Evolutionary conservation across 257 asterid genomes (phyloP), one percentile per base, ranked within the genome.

Genomic region (Mentha longifolia): DNA sequence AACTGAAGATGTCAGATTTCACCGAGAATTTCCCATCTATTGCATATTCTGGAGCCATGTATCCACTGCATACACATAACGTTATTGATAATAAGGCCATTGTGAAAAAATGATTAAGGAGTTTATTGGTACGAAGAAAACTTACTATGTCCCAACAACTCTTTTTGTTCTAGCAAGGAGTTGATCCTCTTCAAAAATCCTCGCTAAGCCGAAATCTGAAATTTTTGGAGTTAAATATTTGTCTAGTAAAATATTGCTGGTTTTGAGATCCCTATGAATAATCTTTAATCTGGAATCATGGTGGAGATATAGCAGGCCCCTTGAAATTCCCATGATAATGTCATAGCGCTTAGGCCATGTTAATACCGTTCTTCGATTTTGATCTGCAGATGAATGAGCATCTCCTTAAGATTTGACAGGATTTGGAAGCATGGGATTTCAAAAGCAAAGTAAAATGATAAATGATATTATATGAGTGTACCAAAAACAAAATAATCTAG

Each of bases 131-230:
- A 52, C 8, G 33, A 52, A 9, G 10, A 2, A 52, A 61, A 41
- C 88, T 79, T 79, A 84, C 86, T 74, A 84, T 69, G 86, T 81
- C 37, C 89, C 86, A 2, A 77, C 72, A 33, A 84, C 80, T 79
- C 86, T 64, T 17, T 33, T 74, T 20, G 89, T 84, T 63, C 31
- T 28, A 28, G 31, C 31, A 28, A 28, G 31, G 2, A 3, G 31
- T 28, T 28, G 31, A 28, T 28, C 31, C 31, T 28, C 31, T 28
- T 28, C 31, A 28, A 28, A 28, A 28, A 28, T 28, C 31, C 31
- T 2, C 2, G 31, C 31, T 28, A 28, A 28, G 31, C 31, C 31
- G 31, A 28, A 28, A 28, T 28, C 31, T 28, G 31, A 28, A 2
- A 28, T 28, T 28, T 28, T 28, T 3, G 31, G 31, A 28, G 31